Percentiles rank a stretch among this genome's conserved stretches.
Conservation (phyloP, 345 rosid genomes). For the Iberis pinnata region DNA sequence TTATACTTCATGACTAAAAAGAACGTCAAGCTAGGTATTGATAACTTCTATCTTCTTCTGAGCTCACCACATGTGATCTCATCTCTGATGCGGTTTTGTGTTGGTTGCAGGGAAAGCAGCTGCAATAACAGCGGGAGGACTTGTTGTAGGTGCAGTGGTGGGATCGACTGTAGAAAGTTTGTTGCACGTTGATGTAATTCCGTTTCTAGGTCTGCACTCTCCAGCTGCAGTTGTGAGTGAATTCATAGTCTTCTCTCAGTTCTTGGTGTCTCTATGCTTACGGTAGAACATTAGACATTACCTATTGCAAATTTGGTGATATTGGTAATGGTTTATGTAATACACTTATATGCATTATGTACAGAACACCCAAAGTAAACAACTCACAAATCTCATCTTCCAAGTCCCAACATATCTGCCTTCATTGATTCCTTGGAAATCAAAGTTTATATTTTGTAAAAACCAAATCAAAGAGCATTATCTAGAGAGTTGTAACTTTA, state of each 20-base stretch:
- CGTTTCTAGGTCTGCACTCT: conserved; percentile 72
- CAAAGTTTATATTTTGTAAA: conserved; percentile 8
- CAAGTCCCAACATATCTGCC: too few relatives aligned
- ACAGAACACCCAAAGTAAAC: conserved; percentile 27
- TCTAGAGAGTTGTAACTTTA: background rate
- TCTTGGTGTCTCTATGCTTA: conserved; percentile 73
- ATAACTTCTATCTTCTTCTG: background rate
- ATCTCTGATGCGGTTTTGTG: conserved; percentile 4
- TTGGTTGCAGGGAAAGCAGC: conserved; percentile 90
- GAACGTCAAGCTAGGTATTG: conserved; percentile 78
- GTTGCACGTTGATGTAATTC: conserved; percentile 95
- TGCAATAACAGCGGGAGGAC: conserved; percentile 75
- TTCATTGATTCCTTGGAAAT: background rate
- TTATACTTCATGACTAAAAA: conserved; percentile 77
- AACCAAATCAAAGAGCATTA: conserved; percentile 9
- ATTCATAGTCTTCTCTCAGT: conserved; percentile 73
- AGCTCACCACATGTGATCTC: background rate
- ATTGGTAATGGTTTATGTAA: conserved; percentile 17
- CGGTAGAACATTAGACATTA: conserved; percentile 38
- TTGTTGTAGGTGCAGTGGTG: conserved; percentile 89
- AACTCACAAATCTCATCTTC: background rate
- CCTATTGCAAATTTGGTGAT: conserved; percentile 10
- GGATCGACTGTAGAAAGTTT: conserved; percentile 86
- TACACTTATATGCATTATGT: conserved; percentile 23
- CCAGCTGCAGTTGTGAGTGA: conserved; percentile 85